These are phyloP conservation scores for Hyaloperonospora arabidopsidis DNA, from an alignment of 352 stramenopile species.

Conservation along the genomic window DNA sequence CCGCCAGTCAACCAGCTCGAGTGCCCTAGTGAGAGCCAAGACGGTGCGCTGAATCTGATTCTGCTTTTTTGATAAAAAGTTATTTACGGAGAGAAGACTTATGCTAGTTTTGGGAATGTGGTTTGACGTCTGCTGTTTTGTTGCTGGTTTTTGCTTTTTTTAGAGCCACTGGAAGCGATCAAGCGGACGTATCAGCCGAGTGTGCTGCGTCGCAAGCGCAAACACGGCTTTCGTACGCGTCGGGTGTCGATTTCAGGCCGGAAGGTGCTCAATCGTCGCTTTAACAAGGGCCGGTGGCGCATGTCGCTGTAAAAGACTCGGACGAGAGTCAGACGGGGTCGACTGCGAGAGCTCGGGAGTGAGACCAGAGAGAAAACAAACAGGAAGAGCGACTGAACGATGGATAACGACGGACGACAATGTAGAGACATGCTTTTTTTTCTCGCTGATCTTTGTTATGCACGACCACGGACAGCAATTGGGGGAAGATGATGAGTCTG, in stretches of 20 bases:
- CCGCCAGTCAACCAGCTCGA: conserved; percentile 33
- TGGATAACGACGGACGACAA: too few relatives aligned
- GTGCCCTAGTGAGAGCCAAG: conserved; percentile 40
- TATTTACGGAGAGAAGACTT: not conserved
- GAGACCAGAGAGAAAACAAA: not conserved
- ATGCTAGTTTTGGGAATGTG: not conserved
- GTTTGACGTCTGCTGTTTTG: not conserved
- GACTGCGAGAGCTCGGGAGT: not conserved
- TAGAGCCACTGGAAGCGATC: conserved; percentile 65
- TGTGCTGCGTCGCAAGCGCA: conserved; percentile 78
- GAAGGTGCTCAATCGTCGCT: conserved; percentile 73
- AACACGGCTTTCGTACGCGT: conserved; percentile 78
- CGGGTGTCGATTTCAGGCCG: conserved; percentile 67
- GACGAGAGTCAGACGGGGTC: conserved; percentile 11
- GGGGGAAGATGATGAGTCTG: too few relatives aligned
- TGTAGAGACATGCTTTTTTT: too few relatives aligned
- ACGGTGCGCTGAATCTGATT: conserved; percentile 21
- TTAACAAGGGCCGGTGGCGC: conserved; percentile 76
- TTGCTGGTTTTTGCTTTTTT: not conserved
- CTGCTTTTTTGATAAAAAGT: too few relatives aligned
- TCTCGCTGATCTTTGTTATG: too few relatives aligned
- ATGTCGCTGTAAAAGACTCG: conserved; percentile 58
- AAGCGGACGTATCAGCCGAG: conserved; percentile 85
- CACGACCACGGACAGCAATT: too few relatives aligned
- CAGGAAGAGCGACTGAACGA: too few relatives aligned